These are phyloP conservation scores for Aureobasidium leucospermi DNA, from an alignment of 2,329 filamentous ascomycete genomes.

Conservation along the genomic window DNA sequence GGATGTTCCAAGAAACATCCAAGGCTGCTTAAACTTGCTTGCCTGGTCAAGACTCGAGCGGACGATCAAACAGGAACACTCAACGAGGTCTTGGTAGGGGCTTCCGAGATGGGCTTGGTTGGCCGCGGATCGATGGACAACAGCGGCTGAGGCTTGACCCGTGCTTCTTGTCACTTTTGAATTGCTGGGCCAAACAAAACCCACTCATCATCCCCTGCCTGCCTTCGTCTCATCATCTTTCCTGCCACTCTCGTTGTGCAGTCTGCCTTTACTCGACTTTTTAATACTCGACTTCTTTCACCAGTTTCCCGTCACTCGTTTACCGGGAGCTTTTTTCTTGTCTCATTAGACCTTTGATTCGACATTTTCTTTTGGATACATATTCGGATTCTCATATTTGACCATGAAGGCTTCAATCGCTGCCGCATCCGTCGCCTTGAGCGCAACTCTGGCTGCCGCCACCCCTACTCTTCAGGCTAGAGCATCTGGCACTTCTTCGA, in stretches of 20 bases:
- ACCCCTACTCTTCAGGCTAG: conserved; percentile 30
- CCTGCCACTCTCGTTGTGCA: conserved; percentile 14
- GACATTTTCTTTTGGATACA: not conserved
- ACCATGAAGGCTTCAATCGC: conserved; percentile 48
- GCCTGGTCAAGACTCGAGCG: not conserved
- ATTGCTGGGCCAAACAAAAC: conserved; percentile 11
- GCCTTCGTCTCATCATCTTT: conserved; percentile 7
- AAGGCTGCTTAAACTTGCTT: not conserved
- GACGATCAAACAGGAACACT: conserved; percentile 8
- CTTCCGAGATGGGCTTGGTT: not conserved
- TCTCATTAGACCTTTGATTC: not conserved
- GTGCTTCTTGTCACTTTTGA: not conserved
- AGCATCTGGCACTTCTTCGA: conserved; percentile 31
- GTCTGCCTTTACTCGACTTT: conserved; percentile 12
- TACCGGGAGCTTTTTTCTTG: conserved; percentile 12
- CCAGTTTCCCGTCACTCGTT: conserved; percentile 12
- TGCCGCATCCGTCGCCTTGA: conserved; percentile 30
- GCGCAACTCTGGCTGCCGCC: conserved; percentile 40
- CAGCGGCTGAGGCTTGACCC: conserved; percentile 9
- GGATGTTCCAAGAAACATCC: not conserved
- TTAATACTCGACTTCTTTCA: conserved; percentile 15
- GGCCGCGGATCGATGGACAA: not conserved
- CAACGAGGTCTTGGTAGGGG: conserved; percentile 2
- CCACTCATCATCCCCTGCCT: not conserved
- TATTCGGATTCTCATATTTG: not conserved